phyloP scores from a whole-genome alignment of 106 monocot genomes.

The Hemerocallis citrina region DNA sequence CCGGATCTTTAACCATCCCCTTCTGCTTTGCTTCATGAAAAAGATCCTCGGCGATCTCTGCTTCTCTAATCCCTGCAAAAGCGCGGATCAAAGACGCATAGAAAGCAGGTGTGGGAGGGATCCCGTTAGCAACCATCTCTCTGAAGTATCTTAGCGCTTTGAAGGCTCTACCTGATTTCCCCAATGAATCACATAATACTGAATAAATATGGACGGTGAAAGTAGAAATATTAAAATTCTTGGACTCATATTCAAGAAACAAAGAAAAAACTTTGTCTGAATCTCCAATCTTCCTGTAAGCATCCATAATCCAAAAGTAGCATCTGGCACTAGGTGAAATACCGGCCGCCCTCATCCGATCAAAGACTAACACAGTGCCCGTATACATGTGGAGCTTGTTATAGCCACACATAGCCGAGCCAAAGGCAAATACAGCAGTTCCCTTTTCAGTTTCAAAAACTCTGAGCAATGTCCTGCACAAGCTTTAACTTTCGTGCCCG shows the following conservation, averaged over 20 bases:
- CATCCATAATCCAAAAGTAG: slow-evolving; percentile 49
- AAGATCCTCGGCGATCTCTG: slow-evolving; percentile 50
- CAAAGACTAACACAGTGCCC: slow-evolving; percentile 34
- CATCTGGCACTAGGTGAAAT: slow-evolving; percentile 15
- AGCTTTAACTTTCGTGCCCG: slow-evolving; percentile 50
- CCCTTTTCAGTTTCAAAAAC: slow-evolving; percentile 22
- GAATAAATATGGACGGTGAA: slow-evolving; percentile 26
- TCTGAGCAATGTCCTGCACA: slow-evolving; percentile 38
- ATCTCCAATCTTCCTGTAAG: slow-evolving; percentile 35
- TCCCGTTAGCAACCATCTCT: slow-evolving; percentile 47
- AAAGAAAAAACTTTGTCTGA: slow-evolving; percentile 37
- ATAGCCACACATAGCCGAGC: slow-evolving; percentile 55
- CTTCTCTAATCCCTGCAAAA: slow-evolving; percentile 59
- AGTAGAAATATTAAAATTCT: not conserved
- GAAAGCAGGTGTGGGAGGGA: slow-evolving; percentile 24
- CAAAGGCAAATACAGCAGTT: slow-evolving; percentile 21
- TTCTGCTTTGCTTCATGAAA: slow-evolving; percentile 50
- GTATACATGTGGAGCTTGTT: slow-evolving; percentile 91
- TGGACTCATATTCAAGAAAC: slow-evolving; percentile 34
- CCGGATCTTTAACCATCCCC: slow-evolving; percentile 42
- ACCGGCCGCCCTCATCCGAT: slow-evolving; percentile 23
- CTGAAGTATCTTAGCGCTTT: slow-evolving; percentile 56
- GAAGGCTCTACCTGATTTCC: slow-evolving; percentile 36
- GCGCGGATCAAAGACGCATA: slow-evolving; percentile 61
- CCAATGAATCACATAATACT: slow-evolving; percentile 68